Evolutionary conservation across 371 early-diverging fungal species (phyloP).

Genomic region (Funneliformis caledonium): DNA sequence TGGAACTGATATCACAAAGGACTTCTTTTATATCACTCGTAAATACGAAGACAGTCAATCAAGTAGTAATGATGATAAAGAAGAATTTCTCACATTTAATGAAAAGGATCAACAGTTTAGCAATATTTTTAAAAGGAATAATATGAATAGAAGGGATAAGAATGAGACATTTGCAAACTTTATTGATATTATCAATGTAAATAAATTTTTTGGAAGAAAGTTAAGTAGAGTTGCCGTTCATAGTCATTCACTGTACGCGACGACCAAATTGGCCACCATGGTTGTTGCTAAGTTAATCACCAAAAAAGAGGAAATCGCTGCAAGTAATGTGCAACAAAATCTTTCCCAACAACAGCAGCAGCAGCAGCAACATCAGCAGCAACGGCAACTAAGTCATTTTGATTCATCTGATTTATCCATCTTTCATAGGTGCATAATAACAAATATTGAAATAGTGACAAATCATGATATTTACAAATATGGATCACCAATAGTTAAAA

Average conservation of each 20-base stretch:
- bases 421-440: conserved; percentile 28
- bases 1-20: conserved; percentile 40
- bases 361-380: background rate
- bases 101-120: background rate
- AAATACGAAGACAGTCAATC: background rate
- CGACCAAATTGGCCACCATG: conserved; percentile 15
- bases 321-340: background rate
- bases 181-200: conserved; percentile 15
- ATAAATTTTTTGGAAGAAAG: background rate
- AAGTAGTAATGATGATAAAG: background rate
- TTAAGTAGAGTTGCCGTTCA: background rate
- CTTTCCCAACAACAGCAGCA: background rate
- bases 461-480: background rate
- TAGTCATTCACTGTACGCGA: background rate
- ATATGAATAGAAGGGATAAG: background rate
- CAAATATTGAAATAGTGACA: conserved; percentile 23
- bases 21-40: conserved; percentile 27
- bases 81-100: background rate
- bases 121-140: background rate
- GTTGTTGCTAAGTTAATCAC: background rate
- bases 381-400: background rate
- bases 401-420: background rate
- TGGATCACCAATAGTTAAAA: conserved; percentile 5
- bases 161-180: background rate
- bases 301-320: background rate